A percentile compares a stretch with the other conserved stretches of the same genome.
Conservation (phyloP, 768 basidiomycete species). For the Mycena haematopus region DNA sequence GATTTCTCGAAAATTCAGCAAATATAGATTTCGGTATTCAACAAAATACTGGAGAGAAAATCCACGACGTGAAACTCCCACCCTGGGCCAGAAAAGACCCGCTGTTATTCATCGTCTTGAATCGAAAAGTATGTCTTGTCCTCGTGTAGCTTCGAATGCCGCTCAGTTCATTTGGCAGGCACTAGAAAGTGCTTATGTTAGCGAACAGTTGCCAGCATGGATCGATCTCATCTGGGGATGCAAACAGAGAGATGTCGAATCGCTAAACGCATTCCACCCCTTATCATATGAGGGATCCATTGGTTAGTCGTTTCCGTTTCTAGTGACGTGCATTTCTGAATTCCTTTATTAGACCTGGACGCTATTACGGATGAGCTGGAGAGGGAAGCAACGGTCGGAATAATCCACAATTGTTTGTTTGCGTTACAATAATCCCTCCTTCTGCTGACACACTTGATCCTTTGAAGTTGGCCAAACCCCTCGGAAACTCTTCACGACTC, state of each 20-base stretch:
- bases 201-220: slow-evolving; percentile 85
- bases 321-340: neutral
- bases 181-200: slow-evolving; percentile 86
- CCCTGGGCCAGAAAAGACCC: slow-evolving; percentile 90
- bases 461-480: slow-evolving; percentile 88
- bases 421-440: neutral
- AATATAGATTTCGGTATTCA: slow-evolving; percentile 81
- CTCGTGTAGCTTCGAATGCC: neutral
- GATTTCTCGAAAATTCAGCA: slow-evolving; percentile 83
- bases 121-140: slow-evolving; percentile 64
- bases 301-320: slow-evolving; percentile 45
- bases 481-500: slow-evolving; percentile 75
- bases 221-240: slow-evolving; percentile 94
- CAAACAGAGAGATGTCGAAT: slow-evolving; percentile 79
- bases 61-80: slow-evolving; percentile 89
- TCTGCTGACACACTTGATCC: neutral
- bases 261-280: slow-evolving; percentile 90
- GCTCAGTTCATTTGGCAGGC: slow-evolving; percentile 53
- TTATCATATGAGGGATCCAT: slow-evolving; percentile 93
- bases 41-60: slow-evolving; percentile 75
- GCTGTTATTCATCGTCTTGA: slow-evolving; percentile 77
- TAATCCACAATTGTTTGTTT: slow-evolving; percentile 89
- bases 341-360: slow-evolving; percentile 71
- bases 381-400: slow-evolving; percentile 91
- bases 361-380: slow-evolving; percentile 85